phyloP scores from a whole-genome alignment of 2,329 filamentous ascomycete species.

The Colletotrichum godetiae region DNA sequence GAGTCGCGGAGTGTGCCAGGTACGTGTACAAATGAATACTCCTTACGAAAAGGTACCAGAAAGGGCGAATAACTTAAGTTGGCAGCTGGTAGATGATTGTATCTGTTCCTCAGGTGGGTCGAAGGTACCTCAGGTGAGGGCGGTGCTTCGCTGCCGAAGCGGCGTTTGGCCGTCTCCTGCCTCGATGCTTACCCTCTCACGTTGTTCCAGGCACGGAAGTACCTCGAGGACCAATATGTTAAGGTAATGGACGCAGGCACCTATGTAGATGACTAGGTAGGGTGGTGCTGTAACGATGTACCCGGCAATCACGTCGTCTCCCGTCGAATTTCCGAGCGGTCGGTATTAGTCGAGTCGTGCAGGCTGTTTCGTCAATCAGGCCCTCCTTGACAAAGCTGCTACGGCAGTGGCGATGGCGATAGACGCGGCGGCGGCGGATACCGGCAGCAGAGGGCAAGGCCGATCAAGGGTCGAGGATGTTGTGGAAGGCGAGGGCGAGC shows the following conservation, averaged over 20 bases:
- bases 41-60: no score
- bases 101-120: no score
- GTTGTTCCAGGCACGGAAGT: background rate
- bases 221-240: background rate
- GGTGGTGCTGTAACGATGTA: conserved; percentile 4
- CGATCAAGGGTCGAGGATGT: conserved; percentile 14
- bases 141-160: background rate
- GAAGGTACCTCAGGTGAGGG: background rate
- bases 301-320: conserved; percentile 2
- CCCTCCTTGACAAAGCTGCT: background rate
- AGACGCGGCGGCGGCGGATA: conserved; percentile 1
- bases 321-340: conserved; percentile 8
- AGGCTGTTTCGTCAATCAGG: conserved; percentile 17
- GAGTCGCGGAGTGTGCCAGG: background rate
- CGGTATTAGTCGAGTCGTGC: conserved; percentile 24
- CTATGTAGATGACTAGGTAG: background rate
- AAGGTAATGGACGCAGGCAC: background rate
- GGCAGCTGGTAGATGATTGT: no score
- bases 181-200: background rate
- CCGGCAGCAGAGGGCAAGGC: conserved; percentile 18
- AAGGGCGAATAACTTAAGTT: no score
- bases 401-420: background rate
- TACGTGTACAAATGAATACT: background rate
- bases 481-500: background rate
- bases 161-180: background rate